Percentiles rank a stretch among this genome's conserved stretches.
These are phyloP conservation scores for Eimeria maxima DNA, from an alignment of 169 alveolate genomes.

Conservation along the genomic window DNA sequence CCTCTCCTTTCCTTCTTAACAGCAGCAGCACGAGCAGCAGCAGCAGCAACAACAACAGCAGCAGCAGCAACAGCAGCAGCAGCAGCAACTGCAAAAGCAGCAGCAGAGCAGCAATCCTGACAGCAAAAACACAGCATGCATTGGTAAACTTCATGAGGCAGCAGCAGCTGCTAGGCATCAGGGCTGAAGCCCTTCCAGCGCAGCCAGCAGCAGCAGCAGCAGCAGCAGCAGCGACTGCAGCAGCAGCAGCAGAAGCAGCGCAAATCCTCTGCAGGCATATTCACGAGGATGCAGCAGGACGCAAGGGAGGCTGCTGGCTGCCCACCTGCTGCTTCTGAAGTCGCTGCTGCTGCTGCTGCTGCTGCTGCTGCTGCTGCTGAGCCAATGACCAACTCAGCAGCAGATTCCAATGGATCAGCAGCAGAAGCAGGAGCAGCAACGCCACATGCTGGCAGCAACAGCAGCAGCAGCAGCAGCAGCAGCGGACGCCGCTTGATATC, in stretches of 20 bases:
- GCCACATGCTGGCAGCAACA: constrained; percentile 15
- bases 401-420: no score
- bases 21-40: no score
- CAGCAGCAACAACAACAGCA: not conserved
- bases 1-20: no score
- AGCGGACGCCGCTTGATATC: not conserved
- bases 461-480: constrained; percentile 68
- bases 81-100: not conserved
- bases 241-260: constrained; percentile 18
- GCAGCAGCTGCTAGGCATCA: constrained; percentile 1
- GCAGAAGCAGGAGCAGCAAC: no score
- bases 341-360: no score
- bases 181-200: constrained; percentile 4
- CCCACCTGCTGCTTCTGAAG: not conserved
- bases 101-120: not conserved
- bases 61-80: not conserved
- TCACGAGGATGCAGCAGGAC: not conserved
- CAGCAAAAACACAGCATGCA: not conserved
- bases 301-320: not conserved
- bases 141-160: not conserved
- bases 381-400: no score
- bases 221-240: no score
- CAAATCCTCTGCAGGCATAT: not conserved
- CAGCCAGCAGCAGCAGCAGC: no score
- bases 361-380: not conserved